Conservation (phyloP, 108 stramenopile genomes). For the Fragilaria crotonensis region DNA sequence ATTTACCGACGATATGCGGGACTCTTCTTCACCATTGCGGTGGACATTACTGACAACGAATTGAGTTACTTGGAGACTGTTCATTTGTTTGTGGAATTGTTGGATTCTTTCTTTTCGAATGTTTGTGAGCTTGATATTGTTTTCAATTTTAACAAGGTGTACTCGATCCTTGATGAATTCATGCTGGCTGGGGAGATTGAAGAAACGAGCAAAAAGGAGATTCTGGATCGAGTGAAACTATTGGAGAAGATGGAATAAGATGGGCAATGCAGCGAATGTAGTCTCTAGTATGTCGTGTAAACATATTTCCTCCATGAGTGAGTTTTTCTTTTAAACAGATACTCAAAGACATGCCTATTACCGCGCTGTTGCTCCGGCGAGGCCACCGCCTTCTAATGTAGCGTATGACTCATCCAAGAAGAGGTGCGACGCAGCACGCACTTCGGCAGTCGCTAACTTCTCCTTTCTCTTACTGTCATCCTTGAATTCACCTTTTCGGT, state of each 20-base stretch:
- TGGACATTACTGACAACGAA: slow-evolving; percentile 98
- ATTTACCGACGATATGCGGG: slow-evolving; percentile 99
- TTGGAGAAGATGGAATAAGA: slow-evolving; percentile 88
- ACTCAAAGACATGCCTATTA: too few species aligned
- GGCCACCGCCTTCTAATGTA: slow-evolving; percentile 34
- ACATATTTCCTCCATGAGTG: too few species aligned
- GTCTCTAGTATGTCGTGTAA: too few species aligned
- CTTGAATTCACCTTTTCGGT: slow-evolving; percentile 33
- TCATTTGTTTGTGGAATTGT: slow-evolving; percentile 98
- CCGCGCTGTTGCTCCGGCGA: too few species aligned
- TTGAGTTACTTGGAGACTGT: slow-evolving; percentile 95
- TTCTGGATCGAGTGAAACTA: slow-evolving; percentile 83
- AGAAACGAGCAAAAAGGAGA: slow-evolving; percentile 89
- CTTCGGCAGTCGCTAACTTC: slow-evolving; percentile 34
- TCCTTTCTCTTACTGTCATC: slow-evolving; percentile 64
- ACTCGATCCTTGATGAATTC: slow-evolving; percentile 97
- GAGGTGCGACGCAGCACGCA: slow-evolving; percentile 42
- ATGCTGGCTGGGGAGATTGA: slow-evolving; percentile 97
- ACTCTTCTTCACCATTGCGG: slow-evolving; percentile 97
- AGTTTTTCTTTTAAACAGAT: too few species aligned
- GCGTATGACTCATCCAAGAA: slow-evolving; percentile 53
- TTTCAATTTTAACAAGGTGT: slow-evolving; percentile 99
- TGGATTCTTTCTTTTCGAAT: slow-evolving; percentile 97
- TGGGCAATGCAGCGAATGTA: slow-evolving; percentile 1
- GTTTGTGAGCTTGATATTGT: slow-evolving; percentile 99